phyloP scores from a whole-genome alignment of 192 early-diverging fungal species.

The Entophlyctis luteolus region DNA sequence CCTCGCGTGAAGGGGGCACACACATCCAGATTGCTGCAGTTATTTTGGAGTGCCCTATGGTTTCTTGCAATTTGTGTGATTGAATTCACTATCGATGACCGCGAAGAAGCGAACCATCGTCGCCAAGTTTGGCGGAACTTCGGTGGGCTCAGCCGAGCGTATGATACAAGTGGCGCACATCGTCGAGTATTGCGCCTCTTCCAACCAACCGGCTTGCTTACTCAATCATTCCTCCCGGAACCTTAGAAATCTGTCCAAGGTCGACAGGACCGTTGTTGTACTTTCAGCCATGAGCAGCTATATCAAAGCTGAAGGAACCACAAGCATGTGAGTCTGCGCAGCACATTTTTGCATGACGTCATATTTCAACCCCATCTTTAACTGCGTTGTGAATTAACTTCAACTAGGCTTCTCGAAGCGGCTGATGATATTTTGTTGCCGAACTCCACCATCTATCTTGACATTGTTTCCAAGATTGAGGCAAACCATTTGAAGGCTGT shows the following conservation, averaged over 20 bases:
- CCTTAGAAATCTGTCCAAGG: constrained; percentile 44
- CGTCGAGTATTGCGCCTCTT: too few relatives aligned
- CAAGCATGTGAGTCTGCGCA: constrained; percentile 74
- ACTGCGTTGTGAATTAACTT: neutral
- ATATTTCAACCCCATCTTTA: constrained; percentile 31
- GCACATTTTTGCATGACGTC: too few relatives aligned
- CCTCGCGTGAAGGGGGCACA: constrained; percentile 23
- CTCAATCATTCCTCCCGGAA: too few relatives aligned
- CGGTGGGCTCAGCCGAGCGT: neutral
- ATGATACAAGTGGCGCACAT: neutral
- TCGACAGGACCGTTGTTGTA: constrained; percentile 81
- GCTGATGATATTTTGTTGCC: constrained; percentile 70
- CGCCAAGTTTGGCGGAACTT: neutral
- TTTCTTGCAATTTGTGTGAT: neutral
- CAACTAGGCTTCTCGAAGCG: constrained; percentile 59
- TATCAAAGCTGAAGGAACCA: constrained; percentile 86
- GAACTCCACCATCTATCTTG: constrained; percentile 61
- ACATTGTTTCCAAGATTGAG: constrained; percentile 80
- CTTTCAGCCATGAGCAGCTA: constrained; percentile 91
- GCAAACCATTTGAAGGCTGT: constrained; percentile 74
- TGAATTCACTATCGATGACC: neutral
- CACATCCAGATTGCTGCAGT: constrained; percentile 28
- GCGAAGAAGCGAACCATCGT: too few relatives aligned
- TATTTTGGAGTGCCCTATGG: neutral
- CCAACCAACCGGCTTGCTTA: too few relatives aligned